These are phyloP conservation scores for Dorcoceras hygrometricum DNA, from an alignment of 257 asterid species.

Conservation along the genomic window DNA sequence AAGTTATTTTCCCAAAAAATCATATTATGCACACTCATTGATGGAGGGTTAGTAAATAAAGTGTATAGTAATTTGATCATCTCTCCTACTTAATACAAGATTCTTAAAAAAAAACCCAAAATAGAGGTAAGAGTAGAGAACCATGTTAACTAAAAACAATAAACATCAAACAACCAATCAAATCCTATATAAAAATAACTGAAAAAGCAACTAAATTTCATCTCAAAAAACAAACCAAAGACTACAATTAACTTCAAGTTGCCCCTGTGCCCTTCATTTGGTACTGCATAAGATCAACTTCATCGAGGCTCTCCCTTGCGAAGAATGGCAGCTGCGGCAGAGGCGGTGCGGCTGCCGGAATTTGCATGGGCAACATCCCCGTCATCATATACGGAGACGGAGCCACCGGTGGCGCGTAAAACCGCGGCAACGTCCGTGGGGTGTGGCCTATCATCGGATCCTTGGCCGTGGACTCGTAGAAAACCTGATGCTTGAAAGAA, in stretches of 20 bases:
- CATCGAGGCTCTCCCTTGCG: constrained; percentile 15
- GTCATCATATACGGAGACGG: constrained; percentile 23
- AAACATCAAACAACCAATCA: neutral
- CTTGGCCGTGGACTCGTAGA: constrained; percentile 19
- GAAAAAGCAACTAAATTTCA: neutral
- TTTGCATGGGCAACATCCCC: constrained; percentile 12
- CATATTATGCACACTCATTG: too few species aligned
- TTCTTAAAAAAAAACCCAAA: too few species aligned
- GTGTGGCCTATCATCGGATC: constrained; percentile 27
- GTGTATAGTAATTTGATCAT: too few species aligned
- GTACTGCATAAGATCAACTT: constrained; percentile 24
- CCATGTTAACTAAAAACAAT: neutral
- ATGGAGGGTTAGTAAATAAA: too few species aligned
- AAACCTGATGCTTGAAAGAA: constrained; percentile 25
- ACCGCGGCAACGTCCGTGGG: constrained; percentile 23
- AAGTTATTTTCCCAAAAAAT: too few species aligned
- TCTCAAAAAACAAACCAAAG: neutral
- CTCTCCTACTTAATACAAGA: too few species aligned
- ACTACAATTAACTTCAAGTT: constrained; percentile 8
- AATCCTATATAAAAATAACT: neutral
- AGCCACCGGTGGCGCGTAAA: constrained; percentile 21
- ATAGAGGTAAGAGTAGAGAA: too few species aligned
- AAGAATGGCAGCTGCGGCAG: constrained; percentile 17
- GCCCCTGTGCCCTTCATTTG: constrained; percentile 15
- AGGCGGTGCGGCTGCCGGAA: neutral